Conservation (phyloP, 2,329 filamentous ascomycete species). For the Fusarium torulosum region DNA sequence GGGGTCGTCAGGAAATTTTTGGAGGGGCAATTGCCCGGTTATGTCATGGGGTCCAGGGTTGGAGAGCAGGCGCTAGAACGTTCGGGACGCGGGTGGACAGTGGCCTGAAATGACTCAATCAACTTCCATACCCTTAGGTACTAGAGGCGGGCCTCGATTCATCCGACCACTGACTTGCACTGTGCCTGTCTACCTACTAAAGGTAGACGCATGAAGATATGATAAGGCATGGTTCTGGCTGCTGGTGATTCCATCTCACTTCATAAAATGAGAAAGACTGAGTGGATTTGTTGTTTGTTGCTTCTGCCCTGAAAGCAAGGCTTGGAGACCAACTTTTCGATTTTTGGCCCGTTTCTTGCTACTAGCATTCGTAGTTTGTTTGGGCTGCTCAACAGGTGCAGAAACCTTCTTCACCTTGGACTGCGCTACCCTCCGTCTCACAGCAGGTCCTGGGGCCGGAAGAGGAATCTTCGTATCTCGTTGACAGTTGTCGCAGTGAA, state of each 20-base stretch:
- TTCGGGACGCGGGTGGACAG: constrained; percentile 34
- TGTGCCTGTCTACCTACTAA: too few relatives aligned
- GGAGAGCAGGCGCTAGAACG: constrained; percentile 44
- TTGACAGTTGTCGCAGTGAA: constrained; percentile 61
- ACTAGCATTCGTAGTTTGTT: constrained; percentile 63
- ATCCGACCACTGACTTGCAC: constrained; percentile 20
- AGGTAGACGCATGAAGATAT: background rate
- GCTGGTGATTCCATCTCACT: constrained; percentile 37
- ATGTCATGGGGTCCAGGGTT: constrained; percentile 49
- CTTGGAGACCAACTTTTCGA: constrained; percentile 75
- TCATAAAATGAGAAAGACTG: constrained; percentile 69
- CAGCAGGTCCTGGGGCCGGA: constrained; percentile 53
- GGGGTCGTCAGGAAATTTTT: constrained; percentile 50
- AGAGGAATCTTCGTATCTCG: constrained; percentile 58
- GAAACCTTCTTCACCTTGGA: constrained; percentile 38
- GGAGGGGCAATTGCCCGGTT: constrained; percentile 50
- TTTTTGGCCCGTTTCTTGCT: constrained; percentile 75
- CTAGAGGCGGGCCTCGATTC: constrained; percentile 23
- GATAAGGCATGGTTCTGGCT: background rate
- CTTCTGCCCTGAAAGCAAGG: constrained; percentile 68
- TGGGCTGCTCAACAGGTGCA: constrained; percentile 46
- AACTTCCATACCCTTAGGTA: background rate
- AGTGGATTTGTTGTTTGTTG: constrained; percentile 59
- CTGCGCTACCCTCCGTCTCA: constrained; percentile 42
- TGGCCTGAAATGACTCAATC: constrained; percentile 27